A percentile compares a stretch with the other conserved stretches of the same genome.
phyloP scores from a whole-genome alignment of 495 filamentous ascomycete genomes.

The Penicillium atrosanguineum region DNA sequence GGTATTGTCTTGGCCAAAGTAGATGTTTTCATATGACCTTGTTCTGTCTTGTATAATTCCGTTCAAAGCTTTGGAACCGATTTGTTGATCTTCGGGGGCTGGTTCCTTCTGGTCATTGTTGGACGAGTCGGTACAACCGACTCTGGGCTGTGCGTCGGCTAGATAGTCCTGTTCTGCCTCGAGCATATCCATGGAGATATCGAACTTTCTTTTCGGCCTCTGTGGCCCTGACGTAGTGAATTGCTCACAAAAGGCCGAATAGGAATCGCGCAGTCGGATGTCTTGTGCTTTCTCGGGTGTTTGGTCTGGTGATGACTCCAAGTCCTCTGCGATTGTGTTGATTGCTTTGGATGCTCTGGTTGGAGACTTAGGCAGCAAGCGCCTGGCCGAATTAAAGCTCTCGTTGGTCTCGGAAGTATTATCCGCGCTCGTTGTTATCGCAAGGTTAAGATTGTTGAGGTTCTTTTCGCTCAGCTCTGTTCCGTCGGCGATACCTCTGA shows the following conservation, averaged over 20 bases:
- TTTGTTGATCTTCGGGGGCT: not conserved
- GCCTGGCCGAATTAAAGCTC: not conserved
- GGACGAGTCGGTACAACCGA: not conserved
- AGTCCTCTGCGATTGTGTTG: conserved; percentile 3
- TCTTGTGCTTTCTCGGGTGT: conserved; percentile 9
- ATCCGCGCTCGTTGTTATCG: not conserved
- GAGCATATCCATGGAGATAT: conserved; percentile 12
- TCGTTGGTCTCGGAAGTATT: not conserved
- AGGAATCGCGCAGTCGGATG: conserved; percentile 14
- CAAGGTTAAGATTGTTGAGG: conserved; percentile 6
- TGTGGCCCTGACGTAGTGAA: conserved; percentile 19
- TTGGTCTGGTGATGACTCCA: not conserved
- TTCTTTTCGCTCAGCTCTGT: conserved; percentile 18
- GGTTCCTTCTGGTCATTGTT: too few relatives aligned
- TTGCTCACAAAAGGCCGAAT: conserved; percentile 23
- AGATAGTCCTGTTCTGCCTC: not conserved
- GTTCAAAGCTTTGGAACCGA: not conserved
- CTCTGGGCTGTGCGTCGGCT: not conserved
- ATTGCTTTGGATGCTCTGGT: not conserved
- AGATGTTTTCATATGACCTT: not conserved
- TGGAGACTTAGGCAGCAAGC: not conserved
- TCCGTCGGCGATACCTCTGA: not conserved
- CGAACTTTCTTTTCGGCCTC: conserved; percentile 6
- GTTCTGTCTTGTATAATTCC: not conserved
- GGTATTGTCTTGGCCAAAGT: not conserved